phyloP scores from a whole-genome alignment of 768 basidiomycete species.

The Mycena rebaudengoi region DNA sequence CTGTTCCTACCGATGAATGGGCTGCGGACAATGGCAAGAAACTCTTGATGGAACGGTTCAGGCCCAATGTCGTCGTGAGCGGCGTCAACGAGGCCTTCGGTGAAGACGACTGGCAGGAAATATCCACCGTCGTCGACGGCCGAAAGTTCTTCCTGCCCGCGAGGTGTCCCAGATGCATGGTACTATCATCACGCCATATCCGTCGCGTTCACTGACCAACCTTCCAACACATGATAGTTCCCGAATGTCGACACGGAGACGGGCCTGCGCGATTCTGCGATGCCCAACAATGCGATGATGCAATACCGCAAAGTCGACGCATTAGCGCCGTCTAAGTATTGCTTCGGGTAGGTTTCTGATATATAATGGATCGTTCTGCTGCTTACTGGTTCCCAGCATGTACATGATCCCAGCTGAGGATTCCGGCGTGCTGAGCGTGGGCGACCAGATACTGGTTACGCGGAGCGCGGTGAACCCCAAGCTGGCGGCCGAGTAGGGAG shows the following conservation, averaged over 20 bases:
- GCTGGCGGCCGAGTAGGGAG: background rate
- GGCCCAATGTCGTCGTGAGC: conserved; percentile 23
- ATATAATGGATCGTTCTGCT: background rate
- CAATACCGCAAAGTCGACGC: conserved; percentile 27
- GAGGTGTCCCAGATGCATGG: conserved; percentile 27
- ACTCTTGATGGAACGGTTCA: conserved; percentile 26
- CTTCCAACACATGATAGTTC: background rate
- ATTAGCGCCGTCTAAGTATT: conserved; percentile 17
- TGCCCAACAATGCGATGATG: conserved; percentile 30
- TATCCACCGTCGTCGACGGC: conserved; percentile 7
- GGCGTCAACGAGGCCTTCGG: conserved; percentile 24
- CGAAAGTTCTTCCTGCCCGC: conserved; percentile 14
- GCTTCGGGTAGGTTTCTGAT: conserved; percentile 16
- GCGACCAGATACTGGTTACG: conserved; percentile 18
- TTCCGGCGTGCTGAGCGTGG: conserved; percentile 19
- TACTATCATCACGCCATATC: background rate
- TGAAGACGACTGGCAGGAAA: conserved; percentile 30
- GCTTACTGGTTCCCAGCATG: conserved; percentile 11
- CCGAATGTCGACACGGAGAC: conserved; percentile 27
- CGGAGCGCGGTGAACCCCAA: conserved; percentile 22
- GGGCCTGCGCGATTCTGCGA: conserved; percentile 21
- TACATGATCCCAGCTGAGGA: conserved; percentile 25
- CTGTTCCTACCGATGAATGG: conserved; percentile 12
- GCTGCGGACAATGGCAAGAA: conserved; percentile 14
- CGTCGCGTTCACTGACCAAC: background rate